Evolutionary conservation across 306 rosid genomes (phyloP), one percentile per base, ranked within the genome.

Genomic region (Alnus rubra): DNA sequence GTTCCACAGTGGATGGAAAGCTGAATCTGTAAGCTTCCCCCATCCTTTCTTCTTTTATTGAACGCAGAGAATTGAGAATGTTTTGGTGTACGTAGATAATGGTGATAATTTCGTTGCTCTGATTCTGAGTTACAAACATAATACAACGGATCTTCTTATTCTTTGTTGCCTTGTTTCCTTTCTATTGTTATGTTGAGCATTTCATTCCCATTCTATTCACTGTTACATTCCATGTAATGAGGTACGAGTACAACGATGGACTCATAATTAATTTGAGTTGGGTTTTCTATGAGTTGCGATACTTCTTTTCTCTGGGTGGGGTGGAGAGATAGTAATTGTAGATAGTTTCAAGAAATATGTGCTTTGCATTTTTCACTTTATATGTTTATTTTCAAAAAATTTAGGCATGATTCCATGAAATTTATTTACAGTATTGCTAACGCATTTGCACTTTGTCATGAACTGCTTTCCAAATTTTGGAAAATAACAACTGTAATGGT

Each of bases 21-120:
- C 78, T 84, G 90, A 90, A 80, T 95, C 98, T 60, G 98, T 92
- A 86, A 94, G 97, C 84, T 74, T 82, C 74, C 39, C 30, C 14
- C 18, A 1, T 18, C 14, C 56, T 30, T 56, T 58, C 68, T 60
- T 60, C 23, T 18, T 9, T 3, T 60, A 5, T 10, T 28, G 42
- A 60, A 30, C 37, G 9, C 9, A 9, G 33, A 3, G 23, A 67
- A 18, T 67, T 39, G 12, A 16, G 71, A 39, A 37, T 39, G 0
- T 48, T 48, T 48, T 48, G 2, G 51, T 48, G 13, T n/a, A n/a
- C n/a, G n/a, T 48, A 48, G 51, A 48, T 48, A 48, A 48, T 8
- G 71, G 28, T 67, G 71, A 65, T 35, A 16, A 35, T 37, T 37
- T 2, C 19, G 28, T 65, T 35, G 28, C 16, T 5, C 33, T 65